phyloP scores from a whole-genome alignment of 371 early-diverging fungal genomes.

The Capillidium heterosporum region DNA sequence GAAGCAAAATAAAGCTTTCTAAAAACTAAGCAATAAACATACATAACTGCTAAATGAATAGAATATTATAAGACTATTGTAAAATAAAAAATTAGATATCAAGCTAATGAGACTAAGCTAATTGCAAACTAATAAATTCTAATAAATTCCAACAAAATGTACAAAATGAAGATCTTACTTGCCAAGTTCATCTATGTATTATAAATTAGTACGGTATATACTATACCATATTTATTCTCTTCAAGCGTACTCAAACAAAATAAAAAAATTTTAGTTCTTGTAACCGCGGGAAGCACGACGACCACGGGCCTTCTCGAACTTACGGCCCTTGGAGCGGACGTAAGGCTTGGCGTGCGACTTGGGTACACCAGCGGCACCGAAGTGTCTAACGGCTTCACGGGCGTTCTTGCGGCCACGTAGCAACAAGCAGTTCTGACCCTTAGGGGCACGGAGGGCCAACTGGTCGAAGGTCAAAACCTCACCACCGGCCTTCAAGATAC shows the following conservation, averaged over 20 bases:
- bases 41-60: too few species aligned
- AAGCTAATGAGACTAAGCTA: too few species aligned
- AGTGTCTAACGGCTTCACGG: constrained; percentile 94
- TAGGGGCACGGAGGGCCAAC: constrained; percentile 92
- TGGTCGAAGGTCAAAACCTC: constrained; percentile 96
- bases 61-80: too few species aligned
- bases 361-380: constrained; percentile 74
- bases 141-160: too few species aligned
- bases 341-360: constrained; percentile 79
- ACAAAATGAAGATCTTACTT: constrained; percentile 19
- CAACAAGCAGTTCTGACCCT: constrained; percentile 87
- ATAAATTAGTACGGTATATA: background rate
- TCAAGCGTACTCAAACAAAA: too few species aligned
- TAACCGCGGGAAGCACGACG: constrained; percentile 90
- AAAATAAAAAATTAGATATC: too few species aligned
- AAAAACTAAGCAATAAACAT: too few species aligned
- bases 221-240: too few species aligned
- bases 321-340: constrained; percentile 96
- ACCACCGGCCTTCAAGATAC: constrained; percentile 96
- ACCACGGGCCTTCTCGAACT: constrained; percentile 98
- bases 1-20: too few species aligned
- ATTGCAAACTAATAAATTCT: too few species aligned
- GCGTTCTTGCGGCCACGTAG: constrained; percentile 83
- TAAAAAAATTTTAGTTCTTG: constrained; percentile 46
- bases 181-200: background rate